Evolutionary conservation across 1,284 basidiomycete genomes (phyloP).

Genomic region (Apiotrichum mycotoxinovorans): DNA sequence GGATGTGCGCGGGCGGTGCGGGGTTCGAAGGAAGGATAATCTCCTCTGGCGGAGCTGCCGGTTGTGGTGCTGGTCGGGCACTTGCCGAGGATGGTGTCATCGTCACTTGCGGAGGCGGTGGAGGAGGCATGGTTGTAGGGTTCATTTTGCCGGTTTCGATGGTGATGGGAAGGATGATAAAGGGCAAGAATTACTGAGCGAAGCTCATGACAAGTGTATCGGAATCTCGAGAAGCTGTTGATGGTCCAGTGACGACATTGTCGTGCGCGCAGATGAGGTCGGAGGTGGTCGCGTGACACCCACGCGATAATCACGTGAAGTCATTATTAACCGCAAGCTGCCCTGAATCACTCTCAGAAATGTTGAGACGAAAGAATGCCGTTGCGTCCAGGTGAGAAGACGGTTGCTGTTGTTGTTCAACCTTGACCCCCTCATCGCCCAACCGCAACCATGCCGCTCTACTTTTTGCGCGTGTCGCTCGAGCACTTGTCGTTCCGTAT

Average conservation of each 20-base stretch:
- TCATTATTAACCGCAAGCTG: not conserved
- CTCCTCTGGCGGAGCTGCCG: not conserved
- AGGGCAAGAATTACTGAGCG: not conserved
- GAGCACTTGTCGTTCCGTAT: slow-evolving; percentile 73
- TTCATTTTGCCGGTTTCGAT: not conserved
- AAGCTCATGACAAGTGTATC: no score
- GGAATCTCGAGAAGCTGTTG: not conserved
- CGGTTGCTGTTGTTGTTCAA: not conserved
- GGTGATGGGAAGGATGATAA: not conserved
- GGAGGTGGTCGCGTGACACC: not conserved
- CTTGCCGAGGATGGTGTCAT: not conserved
- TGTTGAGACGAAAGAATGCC: not conserved
- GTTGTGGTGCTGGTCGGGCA: not conserved
- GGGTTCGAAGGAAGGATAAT: slow-evolving; percentile 27
- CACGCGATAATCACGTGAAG: not conserved
- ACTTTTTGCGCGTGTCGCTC: slow-evolving; percentile 73
- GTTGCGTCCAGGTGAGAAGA: not conserved
- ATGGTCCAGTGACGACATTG: not conserved
- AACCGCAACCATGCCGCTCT: slow-evolving; percentile 49
- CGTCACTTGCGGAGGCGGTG: not conserved
- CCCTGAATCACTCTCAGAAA: not conserved
- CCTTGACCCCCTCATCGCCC: not conserved
- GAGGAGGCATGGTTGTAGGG: slow-evolving; percentile 2
- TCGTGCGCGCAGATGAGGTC: not conserved
- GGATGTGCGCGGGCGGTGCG: slow-evolving; percentile 21